Conservation (phyloP, 768 basidiomycete species). For the Tremella yokohamensis region DNA sequence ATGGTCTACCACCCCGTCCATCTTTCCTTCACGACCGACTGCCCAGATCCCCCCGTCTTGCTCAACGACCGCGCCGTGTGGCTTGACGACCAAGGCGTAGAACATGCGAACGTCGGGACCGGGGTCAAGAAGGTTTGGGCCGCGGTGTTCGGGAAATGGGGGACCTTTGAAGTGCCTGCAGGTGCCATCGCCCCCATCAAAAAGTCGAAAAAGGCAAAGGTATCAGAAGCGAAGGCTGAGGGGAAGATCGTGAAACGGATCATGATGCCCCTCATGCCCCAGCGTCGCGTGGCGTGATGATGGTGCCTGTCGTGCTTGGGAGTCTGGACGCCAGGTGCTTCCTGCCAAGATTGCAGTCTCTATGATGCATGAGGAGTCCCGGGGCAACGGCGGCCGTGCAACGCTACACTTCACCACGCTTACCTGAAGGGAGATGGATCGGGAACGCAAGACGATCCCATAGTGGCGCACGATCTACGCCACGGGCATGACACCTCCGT, state of each 20-base stretch:
- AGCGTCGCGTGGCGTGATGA: too few relatives aligned
- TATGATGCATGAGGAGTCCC: constrained; percentile 4
- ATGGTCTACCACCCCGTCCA: constrained; percentile 62
- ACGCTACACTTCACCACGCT: too few relatives aligned
- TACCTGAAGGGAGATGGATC: too few relatives aligned
- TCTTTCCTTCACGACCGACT: constrained; percentile 13
- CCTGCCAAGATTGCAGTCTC: constrained; percentile 49
- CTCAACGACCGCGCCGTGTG: constrained; percentile 17
- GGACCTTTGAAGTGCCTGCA: constrained; percentile 22
- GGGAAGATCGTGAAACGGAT: constrained; percentile 45
- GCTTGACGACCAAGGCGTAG: constrained; percentile 26
- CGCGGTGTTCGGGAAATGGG: constrained; percentile 44
- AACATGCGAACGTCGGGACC: constrained; percentile 47
- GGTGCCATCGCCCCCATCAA: constrained; percentile 10
- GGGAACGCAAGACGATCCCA: too few relatives aligned
- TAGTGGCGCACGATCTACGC: too few relatives aligned
- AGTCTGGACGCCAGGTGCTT: too few relatives aligned
- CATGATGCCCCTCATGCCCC: constrained; percentile 14
- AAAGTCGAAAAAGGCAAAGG: constrained; percentile 9
- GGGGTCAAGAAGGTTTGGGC: constrained; percentile 51
- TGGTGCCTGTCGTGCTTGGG: too few relatives aligned
- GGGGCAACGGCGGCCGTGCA: too few relatives aligned
- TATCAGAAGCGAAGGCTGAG: constrained; percentile 61
- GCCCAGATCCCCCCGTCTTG: constrained; percentile 12
- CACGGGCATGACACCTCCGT: too few relatives aligned